A percentile compares a stretch with the other conserved stretches of the same genome.
Conservation (phyloP, 495 filamentous ascomycete genomes). For the Penicillium turbatum region DNA sequence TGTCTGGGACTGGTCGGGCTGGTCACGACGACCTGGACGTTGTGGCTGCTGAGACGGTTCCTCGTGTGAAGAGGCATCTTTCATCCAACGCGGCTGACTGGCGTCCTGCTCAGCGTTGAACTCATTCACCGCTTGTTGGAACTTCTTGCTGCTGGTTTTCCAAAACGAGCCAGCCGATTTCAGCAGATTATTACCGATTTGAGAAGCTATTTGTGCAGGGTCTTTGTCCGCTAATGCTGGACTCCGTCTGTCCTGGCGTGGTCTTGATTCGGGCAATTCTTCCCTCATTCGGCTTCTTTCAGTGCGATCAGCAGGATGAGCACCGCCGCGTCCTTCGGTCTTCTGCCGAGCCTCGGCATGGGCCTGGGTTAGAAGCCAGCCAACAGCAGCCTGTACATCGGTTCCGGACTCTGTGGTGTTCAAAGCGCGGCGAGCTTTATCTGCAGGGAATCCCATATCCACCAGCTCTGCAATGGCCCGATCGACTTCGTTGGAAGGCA, state of each 20-base stretch:
- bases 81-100: slow-evolving; percentile 93
- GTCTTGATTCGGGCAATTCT: slow-evolving; percentile 29
- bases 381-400: slow-evolving; percentile 82
- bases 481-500: slow-evolving; percentile 61
- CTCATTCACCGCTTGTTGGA: slow-evolving; percentile 91
- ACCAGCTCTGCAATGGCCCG: slow-evolving; percentile 83
- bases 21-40: slow-evolving; percentile 15
- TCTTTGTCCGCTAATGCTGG: slow-evolving; percentile 65
- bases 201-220: slow-evolving; percentile 72
- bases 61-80: slow-evolving; percentile 50
- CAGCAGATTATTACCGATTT: slow-evolving; percentile 75
- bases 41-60: slow-evolving; percentile 19
- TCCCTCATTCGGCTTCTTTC: slow-evolving; percentile 41
- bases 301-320: slow-evolving; percentile 28
- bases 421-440: slow-evolving; percentile 74
- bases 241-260: slow-evolving; percentile 50
- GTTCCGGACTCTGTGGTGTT: slow-evolving; percentile 71
- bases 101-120: slow-evolving; percentile 79
- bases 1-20: slow-evolving; percentile 21
- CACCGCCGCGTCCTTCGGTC: slow-evolving; percentile 35
- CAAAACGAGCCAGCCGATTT: slow-evolving; percentile 93
- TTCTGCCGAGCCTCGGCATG: slow-evolving; percentile 69
- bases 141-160: slow-evolving; percentile 89
- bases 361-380: slow-evolving; percentile 86
- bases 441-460: slow-evolving; percentile 88